A percentile compares a stretch with the other conserved stretches of the same genome.
Conservation (phyloP, 78 protist species). For the Dictyostelium citrinum region DNA sequence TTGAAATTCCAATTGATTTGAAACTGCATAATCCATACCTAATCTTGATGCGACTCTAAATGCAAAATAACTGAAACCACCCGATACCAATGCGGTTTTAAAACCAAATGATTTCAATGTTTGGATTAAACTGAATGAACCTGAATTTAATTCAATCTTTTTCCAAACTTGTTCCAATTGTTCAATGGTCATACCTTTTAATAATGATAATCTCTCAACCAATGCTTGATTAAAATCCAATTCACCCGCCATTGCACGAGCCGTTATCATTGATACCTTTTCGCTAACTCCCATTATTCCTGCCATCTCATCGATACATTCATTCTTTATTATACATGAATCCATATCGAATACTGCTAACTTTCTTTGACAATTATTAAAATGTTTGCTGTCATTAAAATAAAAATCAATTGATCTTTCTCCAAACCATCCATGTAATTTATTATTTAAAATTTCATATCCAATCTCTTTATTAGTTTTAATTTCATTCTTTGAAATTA, state of each 20-base stretch:
- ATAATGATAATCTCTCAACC: conserved; percentile 16
- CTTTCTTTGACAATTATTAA: neutral
- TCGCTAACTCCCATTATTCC: conserved; percentile 26
- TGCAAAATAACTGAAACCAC: conserved; percentile 72
- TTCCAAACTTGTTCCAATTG: conserved; percentile 58
- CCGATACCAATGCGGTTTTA: conserved; percentile 62
- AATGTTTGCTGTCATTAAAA: neutral
- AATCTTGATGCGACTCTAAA: conserved; percentile 37
- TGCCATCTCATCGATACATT: conserved; percentile 80
- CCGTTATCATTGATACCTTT: conserved; percentile 56
- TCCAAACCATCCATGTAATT: neutral
- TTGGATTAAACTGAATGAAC: conserved; percentile 17
- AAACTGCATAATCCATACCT: conserved; percentile 55
- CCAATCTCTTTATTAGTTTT: neutral
- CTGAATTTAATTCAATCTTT: conserved; percentile 36
- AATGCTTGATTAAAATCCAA: conserved; percentile 65
- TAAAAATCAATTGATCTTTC: neutral
- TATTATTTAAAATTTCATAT: neutral
- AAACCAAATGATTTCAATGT: conserved; percentile 35
- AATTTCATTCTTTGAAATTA: neutral
- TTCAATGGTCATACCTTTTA: conserved; percentile 35
- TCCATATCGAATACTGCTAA: conserved; percentile 72
- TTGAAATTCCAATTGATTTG: conserved; percentile 23
- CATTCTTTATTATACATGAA: conserved; percentile 67
- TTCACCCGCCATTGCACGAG: conserved; percentile 34